Percentiles rank a stretch among this genome's conserved stretches.
Conservation (phyloP, 441 rosid genomes). For the Erodium chrysanthum region DNA sequence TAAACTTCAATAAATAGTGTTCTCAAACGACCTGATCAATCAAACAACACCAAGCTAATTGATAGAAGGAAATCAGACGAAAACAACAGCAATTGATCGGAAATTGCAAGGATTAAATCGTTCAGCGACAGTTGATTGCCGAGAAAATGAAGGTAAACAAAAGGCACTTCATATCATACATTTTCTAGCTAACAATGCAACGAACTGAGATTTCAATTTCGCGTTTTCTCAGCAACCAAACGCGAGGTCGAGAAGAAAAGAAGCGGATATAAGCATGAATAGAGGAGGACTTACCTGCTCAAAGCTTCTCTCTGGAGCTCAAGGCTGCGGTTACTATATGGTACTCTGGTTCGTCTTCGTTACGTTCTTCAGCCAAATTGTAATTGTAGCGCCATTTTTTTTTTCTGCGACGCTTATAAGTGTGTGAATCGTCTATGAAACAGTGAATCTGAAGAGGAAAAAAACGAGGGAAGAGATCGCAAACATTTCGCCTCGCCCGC, state of each 20-base stretch:
- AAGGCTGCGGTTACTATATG: neutral
- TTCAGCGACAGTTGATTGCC: neutral
- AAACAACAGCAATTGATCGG: neutral
- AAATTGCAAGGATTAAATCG: neutral
- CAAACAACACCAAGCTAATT: too few species aligned
- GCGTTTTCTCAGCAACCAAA: neutral
- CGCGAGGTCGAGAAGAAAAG: neutral
- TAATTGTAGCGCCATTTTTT: neutral
- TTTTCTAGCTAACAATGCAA: neutral
- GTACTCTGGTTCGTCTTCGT: neutral
- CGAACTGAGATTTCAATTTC: neutral
- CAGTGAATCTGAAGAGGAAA: neutral
- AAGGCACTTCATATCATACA: neutral
- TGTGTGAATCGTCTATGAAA: neutral
- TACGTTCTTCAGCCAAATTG: neutral
- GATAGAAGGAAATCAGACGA: too few species aligned
- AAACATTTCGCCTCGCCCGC: neutral
- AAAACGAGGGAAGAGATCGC: neutral
- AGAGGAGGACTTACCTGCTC: constrained; percentile 1
- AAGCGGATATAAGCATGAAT: neutral
- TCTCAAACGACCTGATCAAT: too few species aligned
- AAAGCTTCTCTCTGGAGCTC: neutral
- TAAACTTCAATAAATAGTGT: too few species aligned
- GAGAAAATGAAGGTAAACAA: neutral
- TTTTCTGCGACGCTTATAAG: neutral